These are phyloP conservation scores for Candida jianshihensis DNA, from an alignment of 805 yeast genomes.

Conservation along the genomic window DNA sequence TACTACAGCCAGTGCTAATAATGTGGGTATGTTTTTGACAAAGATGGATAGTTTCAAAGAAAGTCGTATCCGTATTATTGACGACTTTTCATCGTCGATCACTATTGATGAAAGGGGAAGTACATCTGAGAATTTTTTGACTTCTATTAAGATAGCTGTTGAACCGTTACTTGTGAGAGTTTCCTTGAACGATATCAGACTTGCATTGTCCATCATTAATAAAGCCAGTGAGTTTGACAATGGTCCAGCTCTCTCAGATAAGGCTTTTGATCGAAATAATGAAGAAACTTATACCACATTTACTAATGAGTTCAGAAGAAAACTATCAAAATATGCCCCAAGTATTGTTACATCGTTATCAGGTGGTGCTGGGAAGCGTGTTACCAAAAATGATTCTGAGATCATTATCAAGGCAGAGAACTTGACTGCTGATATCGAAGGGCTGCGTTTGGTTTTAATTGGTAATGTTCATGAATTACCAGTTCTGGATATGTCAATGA, in stretches of 20 bases:
- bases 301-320: slow-evolving; percentile 57
- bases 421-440: slow-evolving; percentile 59
- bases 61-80: slow-evolving; percentile 64
- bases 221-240: slow-evolving; percentile 49
- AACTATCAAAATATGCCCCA: slow-evolving; percentile 61
- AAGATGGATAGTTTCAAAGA: slow-evolving; percentile 63
- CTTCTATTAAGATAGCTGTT: slow-evolving; percentile 60
- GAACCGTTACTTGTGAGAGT: slow-evolving; percentile 79
- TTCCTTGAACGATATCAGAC: slow-evolving; percentile 77
- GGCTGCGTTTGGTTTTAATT: slow-evolving; percentile 72
- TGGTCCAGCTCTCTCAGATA: slow-evolving; percentile 14
- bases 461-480: slow-evolving; percentile 93
- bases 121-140: slow-evolving; percentile 46
- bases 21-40: slow-evolving; percentile 81
- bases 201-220: slow-evolving; percentile 70
- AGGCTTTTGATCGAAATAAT: slow-evolving; percentile 8
- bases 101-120: slow-evolving; percentile 69
- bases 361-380: slow-evolving; percentile 19
- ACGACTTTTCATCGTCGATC: slow-evolving; percentile 79
- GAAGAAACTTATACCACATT: slow-evolving; percentile 30
- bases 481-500: slow-evolving; percentile 65
- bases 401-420: slow-evolving; percentile 62
- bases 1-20: slow-evolving; percentile 59
- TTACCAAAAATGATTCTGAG: slow-evolving; percentile 22
- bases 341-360: slow-evolving; percentile 51